phyloP scores from a whole-genome alignment of 2,329 filamentous ascomycete genomes.

The Claviceps maximensis region DNA sequence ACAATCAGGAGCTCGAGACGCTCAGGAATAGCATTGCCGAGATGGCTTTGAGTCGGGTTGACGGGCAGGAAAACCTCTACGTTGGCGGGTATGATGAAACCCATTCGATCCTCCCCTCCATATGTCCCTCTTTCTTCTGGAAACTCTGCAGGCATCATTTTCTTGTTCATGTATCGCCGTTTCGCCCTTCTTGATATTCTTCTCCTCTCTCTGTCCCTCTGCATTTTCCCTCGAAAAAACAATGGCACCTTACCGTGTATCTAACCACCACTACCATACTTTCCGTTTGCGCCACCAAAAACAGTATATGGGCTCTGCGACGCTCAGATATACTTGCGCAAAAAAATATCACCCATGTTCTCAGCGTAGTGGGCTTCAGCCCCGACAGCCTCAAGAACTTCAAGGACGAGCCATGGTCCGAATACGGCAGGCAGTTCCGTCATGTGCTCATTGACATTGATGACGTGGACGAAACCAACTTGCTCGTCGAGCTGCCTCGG shows the following conservation, averaged over 20 bases:
- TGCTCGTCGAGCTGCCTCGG: constrained; percentile 65
- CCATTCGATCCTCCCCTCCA: background rate
- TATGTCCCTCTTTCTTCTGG: too few species aligned
- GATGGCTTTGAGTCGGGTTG: constrained; percentile 30
- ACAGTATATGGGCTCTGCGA: constrained; percentile 66
- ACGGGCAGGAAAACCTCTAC: constrained; percentile 28
- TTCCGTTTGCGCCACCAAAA: background rate
- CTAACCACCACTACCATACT: background rate
- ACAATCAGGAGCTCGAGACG: constrained; percentile 2
- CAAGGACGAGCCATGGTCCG: constrained; percentile 34
- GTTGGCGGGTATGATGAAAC: constrained; percentile 23
- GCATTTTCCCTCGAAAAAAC: background rate
- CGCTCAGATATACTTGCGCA: constrained; percentile 56
- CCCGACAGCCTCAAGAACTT: constrained; percentile 26
- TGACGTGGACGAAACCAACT: constrained; percentile 79
- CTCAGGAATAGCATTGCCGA: constrained; percentile 14
- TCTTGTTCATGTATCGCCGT: too few species aligned
- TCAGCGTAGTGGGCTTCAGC: constrained; percentile 62
- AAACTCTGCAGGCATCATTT: too few species aligned
- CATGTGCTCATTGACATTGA: constrained; percentile 77
- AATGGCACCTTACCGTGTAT: too few species aligned
- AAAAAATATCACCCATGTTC: constrained; percentile 72
- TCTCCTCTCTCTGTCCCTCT: background rate
- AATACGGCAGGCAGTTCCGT: constrained; percentile 44
- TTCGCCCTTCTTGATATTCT: background rate